Base-by-base conservation (phyloP, 306 rosid genomes). In the Trichosanthes truncata region DNA sequence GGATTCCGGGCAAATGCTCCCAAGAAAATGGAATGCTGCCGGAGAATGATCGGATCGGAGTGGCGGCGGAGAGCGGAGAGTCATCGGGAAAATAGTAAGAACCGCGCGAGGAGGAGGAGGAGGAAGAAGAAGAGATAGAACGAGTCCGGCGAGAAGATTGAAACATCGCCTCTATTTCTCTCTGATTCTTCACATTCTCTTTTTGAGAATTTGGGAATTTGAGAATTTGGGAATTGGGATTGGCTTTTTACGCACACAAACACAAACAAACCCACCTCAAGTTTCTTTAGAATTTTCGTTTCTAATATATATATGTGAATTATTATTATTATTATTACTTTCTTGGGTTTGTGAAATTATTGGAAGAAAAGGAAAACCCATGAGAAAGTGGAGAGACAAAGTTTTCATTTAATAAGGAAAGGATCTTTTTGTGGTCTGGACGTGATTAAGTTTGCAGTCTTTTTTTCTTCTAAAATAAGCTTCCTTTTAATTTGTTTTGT, bases 21-120 rank as follows among this genome's bases (percentile, higher is more conserved):
- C 99, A 95, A n/a, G 99, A 95, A 79, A 95, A 95, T 9, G 99
- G 99, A 43, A 92, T 89, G n/a, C 94, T 89, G 6, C 98, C 92
- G 10, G 97, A 91, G 81, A 74, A 74, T 51, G 87, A 81, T 43
- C 85, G 84, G 46, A 84, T 82, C 1, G 96, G 93, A 15, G 88
- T 81, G 51, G 87, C 33, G 82, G 78, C 2, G 21, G 86, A 81
- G 2, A 81, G 80, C 1, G 88, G 87, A 38, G 87, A 81, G 40
- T 84, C 87, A 33, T 89, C 90, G 21, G 57, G 84, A n/a, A 83
- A 85, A n/a, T 55, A 81, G 61, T 81, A 79, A 12, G 93, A 88
- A 51, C 81, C 79, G 13, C 85, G 40, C 40, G 90, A 89, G 7
- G 94, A 87, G 35, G 87, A 84, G 6, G 87, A 65, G 9, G 97